Conservation (phyloP, 345 rosid genomes). For the Eucalyptus regnans region DNA sequence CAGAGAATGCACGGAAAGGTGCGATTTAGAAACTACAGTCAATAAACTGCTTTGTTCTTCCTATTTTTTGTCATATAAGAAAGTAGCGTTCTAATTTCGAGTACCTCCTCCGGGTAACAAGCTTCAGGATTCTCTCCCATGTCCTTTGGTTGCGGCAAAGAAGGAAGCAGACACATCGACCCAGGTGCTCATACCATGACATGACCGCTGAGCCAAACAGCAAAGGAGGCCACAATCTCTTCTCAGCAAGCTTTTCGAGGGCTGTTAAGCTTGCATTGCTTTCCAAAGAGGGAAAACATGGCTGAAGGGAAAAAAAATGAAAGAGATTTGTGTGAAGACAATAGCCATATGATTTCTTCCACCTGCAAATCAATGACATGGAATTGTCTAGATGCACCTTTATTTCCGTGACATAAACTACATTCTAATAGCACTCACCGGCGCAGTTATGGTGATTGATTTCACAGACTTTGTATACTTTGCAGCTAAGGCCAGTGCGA, state of each 20-base stretch:
- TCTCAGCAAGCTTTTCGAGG: constrained; percentile 44
- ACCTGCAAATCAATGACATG: background rate
- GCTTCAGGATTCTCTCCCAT: constrained; percentile 60
- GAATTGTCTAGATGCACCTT: background rate
- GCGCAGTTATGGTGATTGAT: constrained; percentile 29
- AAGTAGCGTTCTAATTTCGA: background rate
- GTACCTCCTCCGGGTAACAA: constrained; percentile 48
- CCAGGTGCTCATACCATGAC: constrained; percentile 83
- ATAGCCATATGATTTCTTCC: background rate
- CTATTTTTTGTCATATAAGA: background rate
- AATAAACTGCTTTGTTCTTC: background rate
- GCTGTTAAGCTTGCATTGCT: constrained; percentile 29
- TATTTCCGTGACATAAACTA: background rate
- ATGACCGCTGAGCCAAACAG: constrained; percentile 44
- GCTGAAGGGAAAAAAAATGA: constrained; percentile 16
- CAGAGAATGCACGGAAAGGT: background rate
- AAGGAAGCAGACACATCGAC: constrained; percentile 49
- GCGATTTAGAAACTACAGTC: background rate
- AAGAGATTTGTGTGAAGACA: background rate
- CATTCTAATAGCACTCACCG: background rate
- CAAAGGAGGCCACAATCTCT: constrained; percentile 68
- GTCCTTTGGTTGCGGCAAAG: constrained; percentile 49
- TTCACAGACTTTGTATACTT: constrained; percentile 8
- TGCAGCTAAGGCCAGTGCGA: background rate
- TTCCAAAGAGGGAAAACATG: constrained; percentile 24